Base-by-base conservation (phyloP, 1,139 yeast species). In the Protomyces lactucae-debilis region DNA sequence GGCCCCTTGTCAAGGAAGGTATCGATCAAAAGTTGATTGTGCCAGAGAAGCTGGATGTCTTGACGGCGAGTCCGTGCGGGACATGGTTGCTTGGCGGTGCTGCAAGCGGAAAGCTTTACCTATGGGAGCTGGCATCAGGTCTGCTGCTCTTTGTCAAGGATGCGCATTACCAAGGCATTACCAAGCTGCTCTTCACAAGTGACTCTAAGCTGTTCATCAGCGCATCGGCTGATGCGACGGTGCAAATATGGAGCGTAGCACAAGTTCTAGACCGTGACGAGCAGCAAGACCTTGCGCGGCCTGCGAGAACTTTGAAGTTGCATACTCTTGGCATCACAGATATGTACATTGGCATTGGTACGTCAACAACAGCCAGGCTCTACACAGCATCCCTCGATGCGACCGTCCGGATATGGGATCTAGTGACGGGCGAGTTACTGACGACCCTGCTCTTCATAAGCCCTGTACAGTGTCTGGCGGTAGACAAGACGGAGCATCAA, bases 81-180 rank as follows among this genome's bases (percentile, higher is more conserved):
- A 70, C 70, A 14, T 89, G 89, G 84, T 76, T 92, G 48, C 80
- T 86, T 10, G 86, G 83, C 2, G 89, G 91, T 63, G 80, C 93
- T 60, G 74, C 79, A 66, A 73, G 86, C 16, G 99, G 98, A 14
- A 83, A 86, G 71, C 70, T 93, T 25, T 88, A 87, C 72, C 74
- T 92, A 3, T 93, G 99, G 98, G 97, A 69, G 57, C 72, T 90
- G 63, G 74, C 80, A n/a, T 86, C 95, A 3, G 97, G 99, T 0
- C 77, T 84, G 57, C 78, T 93, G 66, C 71, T 92, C 45, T 80
- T 83, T 67, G 93, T 85, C 9, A 84, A 84, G 71, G 93, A 89
- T 61, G 87, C 90, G 0, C 99, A 93, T 76, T 93, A 90, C 75
- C 97, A 92, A 75, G 80, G 82, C 5, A 80, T 91, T 14, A 81